Conservation (phyloP, 768 basidiomycete genomes). For the Tephrocybe rancida region DNA sequence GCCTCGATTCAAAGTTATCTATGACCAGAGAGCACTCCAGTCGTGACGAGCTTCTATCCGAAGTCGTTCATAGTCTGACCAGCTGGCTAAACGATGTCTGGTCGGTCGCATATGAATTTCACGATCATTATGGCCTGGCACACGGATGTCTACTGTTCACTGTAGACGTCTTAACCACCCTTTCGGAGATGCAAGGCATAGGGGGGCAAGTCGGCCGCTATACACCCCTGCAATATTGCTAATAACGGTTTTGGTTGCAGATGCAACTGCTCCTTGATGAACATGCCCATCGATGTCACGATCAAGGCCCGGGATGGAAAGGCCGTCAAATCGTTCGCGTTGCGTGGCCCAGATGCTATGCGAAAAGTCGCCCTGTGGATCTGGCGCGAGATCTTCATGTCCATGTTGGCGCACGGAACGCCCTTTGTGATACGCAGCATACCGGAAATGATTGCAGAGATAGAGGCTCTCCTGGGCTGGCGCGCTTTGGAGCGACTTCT, state of each 20-base stretch:
- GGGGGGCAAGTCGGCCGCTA: slow-evolving; percentile 35
- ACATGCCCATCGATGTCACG: slow-evolving; percentile 45
- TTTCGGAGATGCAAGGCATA: slow-evolving; percentile 36
- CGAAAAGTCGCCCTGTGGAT: slow-evolving; percentile 58
- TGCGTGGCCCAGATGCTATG: slow-evolving; percentile 50
- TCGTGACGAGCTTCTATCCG: slow-evolving; percentile 55
- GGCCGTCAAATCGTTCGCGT: slow-evolving; percentile 47
- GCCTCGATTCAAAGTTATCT: slow-evolving; percentile 53
- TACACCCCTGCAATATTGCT: not conserved
- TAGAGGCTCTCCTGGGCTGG: slow-evolving; percentile 55
- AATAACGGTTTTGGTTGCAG: slow-evolving; percentile 33
- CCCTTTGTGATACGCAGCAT: slow-evolving; percentile 30
- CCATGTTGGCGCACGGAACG: slow-evolving; percentile 44
- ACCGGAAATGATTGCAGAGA: slow-evolving; percentile 60
- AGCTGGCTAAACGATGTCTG: slow-evolving; percentile 69
- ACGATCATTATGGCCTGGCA: slow-evolving; percentile 49
- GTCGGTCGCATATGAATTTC: slow-evolving; percentile 61
- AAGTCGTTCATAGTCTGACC: slow-evolving; percentile 55
- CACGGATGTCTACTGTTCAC: slow-evolving; percentile 60
- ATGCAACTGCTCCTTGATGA: slow-evolving; percentile 55
- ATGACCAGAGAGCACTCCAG: slow-evolving; percentile 56
- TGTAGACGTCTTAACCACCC: slow-evolving; percentile 45
- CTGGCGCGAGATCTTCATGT: slow-evolving; percentile 70
- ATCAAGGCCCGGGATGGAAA: slow-evolving; percentile 46
- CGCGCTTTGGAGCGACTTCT: slow-evolving; percentile 51